These are phyloP conservation scores for Nymphaea colorata DNA, from an alignment of 164 flowering plant genomes.

Conservation along the genomic window DNA sequence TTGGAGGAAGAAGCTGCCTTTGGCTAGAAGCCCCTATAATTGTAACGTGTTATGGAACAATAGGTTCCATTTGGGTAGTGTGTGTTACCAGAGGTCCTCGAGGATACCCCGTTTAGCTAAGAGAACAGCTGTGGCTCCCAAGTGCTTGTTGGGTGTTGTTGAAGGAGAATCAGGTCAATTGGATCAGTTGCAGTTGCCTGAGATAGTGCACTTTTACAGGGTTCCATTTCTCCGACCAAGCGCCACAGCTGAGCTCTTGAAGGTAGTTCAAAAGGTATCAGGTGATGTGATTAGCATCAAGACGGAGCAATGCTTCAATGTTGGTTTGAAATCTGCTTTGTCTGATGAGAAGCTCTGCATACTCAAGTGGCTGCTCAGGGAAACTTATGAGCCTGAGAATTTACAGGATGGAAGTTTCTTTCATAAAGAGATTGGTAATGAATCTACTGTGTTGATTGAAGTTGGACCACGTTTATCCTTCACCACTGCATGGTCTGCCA, in stretches of 20 bases:
- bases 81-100: not conserved
- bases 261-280: slow-evolving; percentile 43
- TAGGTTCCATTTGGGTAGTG: not conserved
- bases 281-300: slow-evolving; percentile 54
- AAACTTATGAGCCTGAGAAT: slow-evolving; percentile 80
- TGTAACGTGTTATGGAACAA: not conserved
- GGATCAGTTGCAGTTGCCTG: slow-evolving; percentile 2
- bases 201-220: slow-evolving; percentile 63
- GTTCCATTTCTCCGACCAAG: slow-evolving; percentile 56
- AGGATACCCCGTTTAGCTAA: not conserved
- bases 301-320: slow-evolving; percentile 84
- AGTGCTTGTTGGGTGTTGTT: not conserved
- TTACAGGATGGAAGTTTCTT: slow-evolving; percentile 59
- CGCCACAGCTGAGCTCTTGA: slow-evolving; percentile 61
- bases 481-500: slow-evolving; percentile 82
- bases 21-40: not conserved
- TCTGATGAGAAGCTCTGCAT: slow-evolving; percentile 45
- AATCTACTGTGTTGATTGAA: slow-evolving; percentile 41
- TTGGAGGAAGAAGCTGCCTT: not conserved
- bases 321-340: slow-evolving; percentile 42
- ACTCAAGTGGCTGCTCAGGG: slow-evolving; percentile 63
- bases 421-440: slow-evolving; percentile 30
- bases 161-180: not conserved
- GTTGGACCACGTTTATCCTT: slow-evolving; percentile 91
- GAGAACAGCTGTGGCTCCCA: not conserved